A percentile compares a stretch with the other conserved stretches of the same genome.
Evolutionary conservation across 768 basidiomycete species (phyloP).

Genomic region (Mycena polygramma): DNA sequence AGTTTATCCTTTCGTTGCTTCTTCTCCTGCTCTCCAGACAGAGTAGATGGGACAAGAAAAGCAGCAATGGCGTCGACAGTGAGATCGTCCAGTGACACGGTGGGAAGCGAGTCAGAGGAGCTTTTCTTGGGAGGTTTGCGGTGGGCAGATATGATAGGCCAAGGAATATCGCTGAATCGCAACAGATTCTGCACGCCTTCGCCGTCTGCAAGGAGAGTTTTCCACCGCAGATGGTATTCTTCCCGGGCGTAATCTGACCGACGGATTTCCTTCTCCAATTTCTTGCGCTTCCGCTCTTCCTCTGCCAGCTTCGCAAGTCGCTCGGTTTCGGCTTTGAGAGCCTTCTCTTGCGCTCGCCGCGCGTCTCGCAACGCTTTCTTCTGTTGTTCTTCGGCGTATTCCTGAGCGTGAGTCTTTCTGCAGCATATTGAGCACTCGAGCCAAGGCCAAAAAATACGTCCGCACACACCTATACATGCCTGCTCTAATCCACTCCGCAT

Average conservation of each 20-base stretch:
- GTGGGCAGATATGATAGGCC: slow-evolving; percentile 68
- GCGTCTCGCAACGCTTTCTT: slow-evolving; percentile 67
- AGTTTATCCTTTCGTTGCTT: slow-evolving; percentile 71
- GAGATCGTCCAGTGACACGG: slow-evolving; percentile 60
- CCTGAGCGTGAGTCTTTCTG: slow-evolving; percentile 77
- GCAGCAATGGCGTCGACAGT: slow-evolving; percentile 66
- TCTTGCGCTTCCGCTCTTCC: slow-evolving; percentile 64
- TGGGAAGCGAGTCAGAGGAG: slow-evolving; percentile 21
- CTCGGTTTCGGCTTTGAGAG: slow-evolving; percentile 64
- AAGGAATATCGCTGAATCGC: slow-evolving; percentile 75
- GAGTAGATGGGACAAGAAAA: slow-evolving; percentile 63
- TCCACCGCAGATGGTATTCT: slow-evolving; percentile 72
- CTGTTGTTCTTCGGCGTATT: slow-evolving; percentile 73
- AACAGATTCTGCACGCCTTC: slow-evolving; percentile 46
- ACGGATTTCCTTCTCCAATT: slow-evolving; percentile 60
- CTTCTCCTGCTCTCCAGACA: slow-evolving; percentile 48
- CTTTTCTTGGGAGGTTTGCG: slow-evolving; percentile 37
- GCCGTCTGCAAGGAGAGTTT: slow-evolving; percentile 53
- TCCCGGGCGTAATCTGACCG: slow-evolving; percentile 61
- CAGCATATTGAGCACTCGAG: slow-evolving; percentile 18
- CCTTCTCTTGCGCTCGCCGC: slow-evolving; percentile 66
- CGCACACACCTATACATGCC: slow-evolving; percentile 85
- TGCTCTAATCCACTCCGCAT: slow-evolving; percentile 86
- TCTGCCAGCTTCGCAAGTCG: slow-evolving; percentile 65
- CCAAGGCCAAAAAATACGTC: slow-evolving; percentile 1